Evolutionary conservation across 305 asterid genomes (phyloP).

Genomic region (Fraxinus sp.): DNA sequence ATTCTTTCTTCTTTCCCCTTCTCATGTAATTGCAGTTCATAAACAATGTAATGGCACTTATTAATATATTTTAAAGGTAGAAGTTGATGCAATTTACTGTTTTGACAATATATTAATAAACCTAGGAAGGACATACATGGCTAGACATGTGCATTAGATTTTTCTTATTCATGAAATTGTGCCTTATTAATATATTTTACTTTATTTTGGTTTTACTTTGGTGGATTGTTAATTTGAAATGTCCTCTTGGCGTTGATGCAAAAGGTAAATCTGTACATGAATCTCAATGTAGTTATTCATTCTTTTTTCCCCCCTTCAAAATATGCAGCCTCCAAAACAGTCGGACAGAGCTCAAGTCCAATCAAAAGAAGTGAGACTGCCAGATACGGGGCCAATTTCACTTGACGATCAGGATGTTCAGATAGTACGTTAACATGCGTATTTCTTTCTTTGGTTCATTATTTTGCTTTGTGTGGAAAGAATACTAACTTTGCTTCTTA

Average conservation of each 20-base stretch:
- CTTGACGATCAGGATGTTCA: constrained; percentile 91
- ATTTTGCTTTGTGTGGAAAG: not conserved
- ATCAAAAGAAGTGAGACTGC: constrained; percentile 79
- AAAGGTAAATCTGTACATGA: not conserved
- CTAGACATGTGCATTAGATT: not conserved
- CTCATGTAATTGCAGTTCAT: not conserved
- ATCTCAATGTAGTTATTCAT: not conserved
- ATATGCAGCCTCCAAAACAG: constrained; percentile 68
- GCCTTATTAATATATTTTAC: not conserved
- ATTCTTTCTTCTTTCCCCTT: not conserved
- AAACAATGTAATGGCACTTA: not conserved
- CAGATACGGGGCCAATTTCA: constrained; percentile 68
- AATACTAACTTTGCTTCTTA: not conserved
- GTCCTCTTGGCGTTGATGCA: not conserved
- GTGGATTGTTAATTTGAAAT: not conserved
- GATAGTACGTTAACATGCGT: constrained; percentile 53
- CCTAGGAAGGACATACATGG: not conserved
- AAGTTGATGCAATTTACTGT: not conserved
- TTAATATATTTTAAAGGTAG: not conserved
- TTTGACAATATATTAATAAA: not conserved
- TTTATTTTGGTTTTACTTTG: not conserved
- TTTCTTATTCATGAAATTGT: not conserved
- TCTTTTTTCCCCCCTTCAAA: not conserved
- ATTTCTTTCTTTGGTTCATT: constrained; percentile 11
- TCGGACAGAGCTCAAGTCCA: constrained; percentile 87